A percentile compares a stretch with the other conserved stretches of the same genome.
These are phyloP conservation scores for Cryptomeria japonica DNA, from an alignment of 75 land plant species.

Conservation along the genomic window DNA sequence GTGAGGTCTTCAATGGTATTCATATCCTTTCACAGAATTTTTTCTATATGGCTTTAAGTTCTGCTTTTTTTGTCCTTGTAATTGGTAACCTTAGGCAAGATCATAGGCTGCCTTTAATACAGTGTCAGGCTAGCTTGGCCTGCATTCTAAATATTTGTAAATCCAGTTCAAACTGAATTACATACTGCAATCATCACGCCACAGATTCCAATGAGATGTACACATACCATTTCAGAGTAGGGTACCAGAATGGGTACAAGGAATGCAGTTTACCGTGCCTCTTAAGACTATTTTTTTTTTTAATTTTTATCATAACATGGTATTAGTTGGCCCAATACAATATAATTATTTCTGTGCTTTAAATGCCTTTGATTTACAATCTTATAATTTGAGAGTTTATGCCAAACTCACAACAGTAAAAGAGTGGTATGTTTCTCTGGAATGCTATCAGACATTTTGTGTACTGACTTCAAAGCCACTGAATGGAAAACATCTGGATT, in stretches of 20 bases:
- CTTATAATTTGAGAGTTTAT: not conserved
- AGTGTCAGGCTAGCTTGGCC: not conserved
- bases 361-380: not conserved
- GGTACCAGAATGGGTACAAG: not conserved
- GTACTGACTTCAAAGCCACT: not conserved
- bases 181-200: not conserved
- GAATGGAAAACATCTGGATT: not conserved
- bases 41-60: not conserved
- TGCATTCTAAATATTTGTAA: not conserved
- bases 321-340: not conserved
- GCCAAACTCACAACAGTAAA: not conserved
- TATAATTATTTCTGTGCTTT: not conserved
- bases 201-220: not conserved
- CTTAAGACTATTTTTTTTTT: not conserved
- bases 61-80: not conserved
- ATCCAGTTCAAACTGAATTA: not conserved
- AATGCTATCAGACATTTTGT: not conserved
- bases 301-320: not conserved
- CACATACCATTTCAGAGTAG: not conserved
- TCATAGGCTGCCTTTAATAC: not conserved
- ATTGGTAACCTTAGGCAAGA: not conserved
- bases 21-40: slow-evolving; percentile 72
- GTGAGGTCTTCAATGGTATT: slow-evolving; percentile 74
- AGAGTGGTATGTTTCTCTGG: not conserved
- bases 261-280: not conserved